Conservation (phyloP, 176 grass and related monocot species). For the Oryza meyeriana region DNA sequence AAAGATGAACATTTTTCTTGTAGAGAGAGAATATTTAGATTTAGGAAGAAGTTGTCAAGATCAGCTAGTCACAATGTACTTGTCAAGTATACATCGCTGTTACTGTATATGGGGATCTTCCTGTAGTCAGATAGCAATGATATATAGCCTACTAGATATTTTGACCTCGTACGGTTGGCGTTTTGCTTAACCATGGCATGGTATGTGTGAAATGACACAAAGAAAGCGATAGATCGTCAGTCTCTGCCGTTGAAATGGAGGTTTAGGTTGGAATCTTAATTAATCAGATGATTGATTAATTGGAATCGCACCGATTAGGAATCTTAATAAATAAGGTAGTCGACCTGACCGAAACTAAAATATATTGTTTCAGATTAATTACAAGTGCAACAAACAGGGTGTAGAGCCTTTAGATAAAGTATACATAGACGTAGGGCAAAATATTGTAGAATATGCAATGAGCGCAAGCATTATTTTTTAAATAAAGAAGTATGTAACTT, state of each 20-base stretch:
- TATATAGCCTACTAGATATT: not conserved
- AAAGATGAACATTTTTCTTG: not conserved
- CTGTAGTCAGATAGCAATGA: not conserved
- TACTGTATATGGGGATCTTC: not conserved
- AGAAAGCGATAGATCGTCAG: not conserved
- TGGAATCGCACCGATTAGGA: not conserved
- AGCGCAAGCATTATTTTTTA: not conserved
- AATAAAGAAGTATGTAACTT: not conserved
- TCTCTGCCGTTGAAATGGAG: not conserved
- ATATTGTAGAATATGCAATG: not conserved
- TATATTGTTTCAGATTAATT: not conserved
- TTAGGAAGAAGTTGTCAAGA: not conserved
- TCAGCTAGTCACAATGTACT: not conserved
- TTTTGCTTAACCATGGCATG: not conserved
- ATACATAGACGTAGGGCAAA: not conserved
- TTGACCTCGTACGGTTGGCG: not conserved
- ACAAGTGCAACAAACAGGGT: not conserved
- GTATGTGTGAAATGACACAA: not conserved
- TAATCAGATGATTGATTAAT: not conserved
- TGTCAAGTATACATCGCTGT: not conserved
- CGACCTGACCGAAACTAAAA: not conserved
- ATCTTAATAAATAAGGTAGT: no score
- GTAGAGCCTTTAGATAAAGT: not conserved
- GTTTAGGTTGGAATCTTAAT: not conserved
- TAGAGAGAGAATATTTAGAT: no score